phyloP scores from a whole-genome alignment of 768 basidiomycete genomes.

The Kwoniella mangroviensis region DNA sequence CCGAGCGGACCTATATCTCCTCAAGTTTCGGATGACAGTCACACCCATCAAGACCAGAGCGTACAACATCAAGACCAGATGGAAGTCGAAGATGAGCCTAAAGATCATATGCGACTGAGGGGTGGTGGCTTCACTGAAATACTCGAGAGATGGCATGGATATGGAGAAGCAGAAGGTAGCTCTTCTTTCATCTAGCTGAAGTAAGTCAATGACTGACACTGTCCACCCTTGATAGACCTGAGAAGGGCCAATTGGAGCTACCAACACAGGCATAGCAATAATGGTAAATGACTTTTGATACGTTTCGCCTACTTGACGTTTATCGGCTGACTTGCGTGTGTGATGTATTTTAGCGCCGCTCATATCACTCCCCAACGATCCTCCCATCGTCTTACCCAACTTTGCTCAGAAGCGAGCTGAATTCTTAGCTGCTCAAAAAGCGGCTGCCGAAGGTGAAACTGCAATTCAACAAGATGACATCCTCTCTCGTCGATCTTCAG shows the following conservation, averaged over 20 bases:
- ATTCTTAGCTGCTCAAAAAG: not conserved
- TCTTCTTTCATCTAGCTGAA: too few relatives aligned
- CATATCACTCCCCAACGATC: not conserved
- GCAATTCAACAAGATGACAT: not conserved
- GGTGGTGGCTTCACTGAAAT: not conserved
- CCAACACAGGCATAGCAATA: too few relatives aligned
- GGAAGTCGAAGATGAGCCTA: not conserved
- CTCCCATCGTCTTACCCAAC: not conserved
- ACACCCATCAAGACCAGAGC: not conserved
- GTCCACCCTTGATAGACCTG: too few relatives aligned
- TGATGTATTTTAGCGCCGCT: not conserved
- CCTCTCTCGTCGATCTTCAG: too few relatives aligned
- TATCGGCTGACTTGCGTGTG: too few relatives aligned
- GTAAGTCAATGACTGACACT: too few relatives aligned
- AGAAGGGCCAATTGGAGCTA: too few relatives aligned
- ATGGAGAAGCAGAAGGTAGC: not conserved
- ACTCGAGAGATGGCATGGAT: not conserved
- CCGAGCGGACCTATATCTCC: not conserved
- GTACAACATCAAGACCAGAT: not conserved
- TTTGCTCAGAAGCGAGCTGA: conserved; percentile 5
- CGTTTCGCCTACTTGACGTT: too few relatives aligned
- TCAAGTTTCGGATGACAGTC: not conserved
- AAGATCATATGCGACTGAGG: not conserved
- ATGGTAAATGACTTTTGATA: too few relatives aligned
- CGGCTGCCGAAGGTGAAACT: not conserved